These are phyloP conservation scores for Xerophyta viscosa DNA, from an alignment of 106 monocot genomes.

Conservation along the genomic window DNA sequence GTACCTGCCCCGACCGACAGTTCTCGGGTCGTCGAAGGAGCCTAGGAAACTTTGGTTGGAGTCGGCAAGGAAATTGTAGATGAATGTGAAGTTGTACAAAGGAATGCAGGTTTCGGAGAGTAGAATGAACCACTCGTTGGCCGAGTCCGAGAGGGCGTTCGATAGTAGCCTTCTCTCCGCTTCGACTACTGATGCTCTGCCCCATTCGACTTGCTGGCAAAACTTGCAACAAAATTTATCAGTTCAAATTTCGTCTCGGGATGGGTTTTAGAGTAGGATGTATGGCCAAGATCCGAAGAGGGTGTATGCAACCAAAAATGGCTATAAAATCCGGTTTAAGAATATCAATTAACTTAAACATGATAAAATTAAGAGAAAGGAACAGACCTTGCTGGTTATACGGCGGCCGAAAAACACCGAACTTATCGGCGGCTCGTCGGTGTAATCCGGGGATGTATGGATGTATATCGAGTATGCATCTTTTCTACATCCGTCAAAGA, in stretches of 20 bases:
- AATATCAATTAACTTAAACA: not conserved
- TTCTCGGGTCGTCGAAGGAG: slow-evolving; percentile 18
- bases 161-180: slow-evolving; percentile 25
- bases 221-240: slow-evolving; percentile 1
- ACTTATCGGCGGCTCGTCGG: slow-evolving; percentile 9
- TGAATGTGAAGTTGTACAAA: slow-evolving; percentile 24
- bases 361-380: not conserved
- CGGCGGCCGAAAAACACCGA: slow-evolving; percentile 24
- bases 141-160: slow-evolving; percentile 12
- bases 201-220: slow-evolving; percentile 23
- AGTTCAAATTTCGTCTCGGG: too few species aligned
- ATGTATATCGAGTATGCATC: slow-evolving; percentile 22
- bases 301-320: not conserved
- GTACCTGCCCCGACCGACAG: slow-evolving; percentile 20
- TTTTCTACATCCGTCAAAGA: slow-evolving; percentile 21
- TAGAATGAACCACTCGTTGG: slow-evolving; percentile 22
- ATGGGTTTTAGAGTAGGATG: too few species aligned
- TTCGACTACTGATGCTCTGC: slow-evolving; percentile 11
- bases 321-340: not conserved
- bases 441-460: slow-evolving; percentile 24
- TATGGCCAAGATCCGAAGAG: not conserved
- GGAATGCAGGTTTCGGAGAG: slow-evolving; percentile 38
- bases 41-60: slow-evolving; percentile 16
- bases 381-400: slow-evolving; percentile 29
- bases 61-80: slow-evolving; percentile 13